These are phyloP conservation scores for Metschnikowia vanudenii DNA, from an alignment of 805 yeast species.

Conservation along the genomic window DNA sequence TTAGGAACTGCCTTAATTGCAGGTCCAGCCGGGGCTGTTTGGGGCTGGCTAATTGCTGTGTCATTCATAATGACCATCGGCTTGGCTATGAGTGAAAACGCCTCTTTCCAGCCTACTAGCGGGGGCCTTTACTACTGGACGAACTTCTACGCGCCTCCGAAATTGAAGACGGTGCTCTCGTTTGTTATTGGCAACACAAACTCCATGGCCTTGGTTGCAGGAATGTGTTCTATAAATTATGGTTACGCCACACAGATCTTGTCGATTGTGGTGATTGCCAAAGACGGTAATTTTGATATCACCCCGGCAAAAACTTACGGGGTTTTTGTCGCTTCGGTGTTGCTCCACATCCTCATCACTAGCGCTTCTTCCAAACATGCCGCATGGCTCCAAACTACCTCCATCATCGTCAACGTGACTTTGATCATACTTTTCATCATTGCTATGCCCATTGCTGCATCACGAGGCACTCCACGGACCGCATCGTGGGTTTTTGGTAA, in stretches of 20 bases:
- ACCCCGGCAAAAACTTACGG: conserved; percentile 59
- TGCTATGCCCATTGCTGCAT: conserved; percentile 63
- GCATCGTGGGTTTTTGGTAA: conserved; percentile 57
- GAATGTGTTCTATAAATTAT: conserved; percentile 64
- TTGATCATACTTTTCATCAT: conserved; percentile 55
- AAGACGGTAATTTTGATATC: conserved; percentile 54
- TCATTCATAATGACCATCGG: conserved; percentile 58
- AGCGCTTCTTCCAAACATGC: conserved; percentile 55
- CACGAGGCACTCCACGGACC: conserved; percentile 38
- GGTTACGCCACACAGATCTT: conserved; percentile 64
- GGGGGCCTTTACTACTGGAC: conserved; percentile 75
- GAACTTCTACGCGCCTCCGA: conserved; percentile 58
- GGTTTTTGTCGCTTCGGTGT: conserved; percentile 59
- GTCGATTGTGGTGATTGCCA: conserved; percentile 54
- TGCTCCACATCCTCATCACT: conserved; percentile 52
- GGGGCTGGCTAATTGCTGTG: conserved; percentile 72
- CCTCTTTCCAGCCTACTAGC: conserved; percentile 69
- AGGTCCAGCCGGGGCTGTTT: conserved; percentile 63
- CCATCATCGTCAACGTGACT: conserved; percentile 53
- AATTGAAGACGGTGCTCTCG: conserved; percentile 23
- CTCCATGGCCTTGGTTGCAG: conserved; percentile 64
- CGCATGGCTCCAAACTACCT: conserved; percentile 58
- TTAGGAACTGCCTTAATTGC: conserved; percentile 53
- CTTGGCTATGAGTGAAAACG: conserved; percentile 62
- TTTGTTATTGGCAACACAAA: conserved; percentile 63